Percentiles rank a stretch among this genome's conserved stretches.
phyloP scores from a whole-genome alignment of 176 grass and related monocot genomes.

The Musa schizocarpa region DNA sequence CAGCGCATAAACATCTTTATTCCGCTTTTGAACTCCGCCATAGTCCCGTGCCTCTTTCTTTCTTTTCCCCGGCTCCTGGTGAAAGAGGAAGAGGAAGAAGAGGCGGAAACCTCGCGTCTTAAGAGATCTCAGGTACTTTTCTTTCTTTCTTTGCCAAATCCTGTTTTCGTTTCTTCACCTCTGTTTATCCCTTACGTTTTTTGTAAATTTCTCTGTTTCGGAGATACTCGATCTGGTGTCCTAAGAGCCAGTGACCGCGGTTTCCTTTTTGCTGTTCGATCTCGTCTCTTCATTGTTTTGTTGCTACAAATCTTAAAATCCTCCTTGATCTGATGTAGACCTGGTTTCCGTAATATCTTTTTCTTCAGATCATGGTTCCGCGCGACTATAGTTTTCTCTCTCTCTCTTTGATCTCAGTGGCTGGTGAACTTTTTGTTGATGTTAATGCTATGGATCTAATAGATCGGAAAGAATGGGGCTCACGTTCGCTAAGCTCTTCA shows the following conservation, averaged over 20 bases:
- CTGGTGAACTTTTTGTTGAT: not conserved
- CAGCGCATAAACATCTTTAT: not conserved
- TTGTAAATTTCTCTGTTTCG: not conserved
- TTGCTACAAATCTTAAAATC: not conserved
- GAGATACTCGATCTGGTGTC: not conserved
- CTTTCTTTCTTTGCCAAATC: not conserved
- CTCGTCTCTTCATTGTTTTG: not conserved
- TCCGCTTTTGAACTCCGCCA: not conserved
- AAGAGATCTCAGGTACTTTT: not conserved
- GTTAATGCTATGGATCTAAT: not conserved
- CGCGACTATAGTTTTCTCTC: not conserved
- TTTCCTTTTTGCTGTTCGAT: not conserved
- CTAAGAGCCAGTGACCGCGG: not conserved
- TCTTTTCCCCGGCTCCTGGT: not conserved
- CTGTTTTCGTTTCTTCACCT: too few species aligned
- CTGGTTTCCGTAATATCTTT: not conserved
- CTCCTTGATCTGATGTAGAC: not conserved
- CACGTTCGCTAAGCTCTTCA: constrained; percentile 70
- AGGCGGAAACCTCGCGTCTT: not conserved
- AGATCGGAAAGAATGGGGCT: constrained; percentile 50
- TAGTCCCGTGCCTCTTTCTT: not conserved
- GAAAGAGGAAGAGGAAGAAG: not conserved
- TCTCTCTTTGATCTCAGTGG: not conserved
- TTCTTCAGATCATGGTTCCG: not conserved
- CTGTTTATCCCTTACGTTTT: not conserved